Base-by-base conservation (phyloP, 169 alveolate genomes). In the Eimeria mitis region DNA sequence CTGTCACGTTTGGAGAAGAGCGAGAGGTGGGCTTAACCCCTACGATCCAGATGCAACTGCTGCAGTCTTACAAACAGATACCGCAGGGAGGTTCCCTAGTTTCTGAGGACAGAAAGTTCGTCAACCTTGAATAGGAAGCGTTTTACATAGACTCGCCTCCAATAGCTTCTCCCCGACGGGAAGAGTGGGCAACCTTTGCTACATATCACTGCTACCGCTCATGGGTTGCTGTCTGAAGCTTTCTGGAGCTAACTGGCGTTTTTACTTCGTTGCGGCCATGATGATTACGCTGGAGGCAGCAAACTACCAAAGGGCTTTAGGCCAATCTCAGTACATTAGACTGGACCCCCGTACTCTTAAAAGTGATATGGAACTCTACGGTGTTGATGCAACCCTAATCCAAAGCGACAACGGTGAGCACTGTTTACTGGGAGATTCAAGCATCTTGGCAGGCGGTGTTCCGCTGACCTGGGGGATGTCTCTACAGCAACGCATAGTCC, bases 271-370 rank as follows among this genome's bases (percentile, higher is more conserved):
- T 59, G 92, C 92, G 56, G 92, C 92, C 92, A 59, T 87, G 65
- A 87, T 87, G 92, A 87, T 49, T 63, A 87, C 92, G 65, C 63
- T 87, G 92, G 92, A 87, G 52, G 92, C 92, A 23, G 92, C 92
- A 44, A 87, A 63, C 49, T 87, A 61, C 83, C 92, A 63, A 42
- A 87, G 92, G 83, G 92, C 92, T 6, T 37, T 87, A 68, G 92
- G 92, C 7, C 92, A 87, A 63, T 87, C 92, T 6, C 81, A 87
- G 44, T 87, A 87, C 65, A 28, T 87, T 13, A 87, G 73, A 21
- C 68, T 87, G 73, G 92, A 87, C 63, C 78, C 92, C 4, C 92
- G 92, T 87, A 25, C 92, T 42, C 92, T 87, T 16, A 87, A 71
- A 23, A 87, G 63, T 56, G 81, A 87, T n/a, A 42, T 44, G 54